Base-by-base conservation (phyloP, 2,329 filamentous ascomycete species). In the Cadophora sp. region DNA sequence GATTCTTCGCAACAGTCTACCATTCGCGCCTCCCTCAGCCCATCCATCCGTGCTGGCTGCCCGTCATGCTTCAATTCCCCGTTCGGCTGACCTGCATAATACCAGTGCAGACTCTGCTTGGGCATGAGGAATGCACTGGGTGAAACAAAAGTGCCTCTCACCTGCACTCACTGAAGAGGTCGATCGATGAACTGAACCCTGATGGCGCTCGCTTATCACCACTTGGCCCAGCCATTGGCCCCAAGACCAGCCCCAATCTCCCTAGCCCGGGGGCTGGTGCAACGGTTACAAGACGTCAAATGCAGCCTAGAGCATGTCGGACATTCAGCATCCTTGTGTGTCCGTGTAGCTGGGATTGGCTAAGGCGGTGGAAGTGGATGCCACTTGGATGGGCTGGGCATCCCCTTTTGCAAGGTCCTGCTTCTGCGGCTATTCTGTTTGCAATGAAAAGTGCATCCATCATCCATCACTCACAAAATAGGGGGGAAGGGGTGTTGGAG, bases 261-360 rank as follows among this genome's bases (percentile, higher is more conserved):
- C 5, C 11, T 6, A 4, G 51, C 33, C 27, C 4, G 27, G 27
- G 27, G 27, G 27, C 27, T 30, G 27, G 4, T 30, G 27, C 30
- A n/a, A 56, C 20, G 27, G 53, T 56, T 56, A 39, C 30, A 33
- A 39, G n/a, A 22, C 30, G 53, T 56, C 53, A 39, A 56, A 56
- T 56, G 53, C 53, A 56, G 53, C 11, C 53, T 36, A 56, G 33
- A 39, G 30, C 53, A 39, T 16, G 18, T 56, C 53, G 53, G 53
- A 56, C 33, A 56, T 56, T 56, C 33, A 56, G 50, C 8, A 7
- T 6, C 33, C 8, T 33, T 20, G n/a, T n/a, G 53, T 39, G 53
- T 30, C 53, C 53, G 53, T 41, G 53, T 22, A 11, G 5, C n/a
- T 56, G 53, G 53, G 53, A 56, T 56, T 56, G 53, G 30, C 53